Conservation (phyloP, 2,329 filamentous ascomycete species). For the Fonsecaea monophora region DNA sequence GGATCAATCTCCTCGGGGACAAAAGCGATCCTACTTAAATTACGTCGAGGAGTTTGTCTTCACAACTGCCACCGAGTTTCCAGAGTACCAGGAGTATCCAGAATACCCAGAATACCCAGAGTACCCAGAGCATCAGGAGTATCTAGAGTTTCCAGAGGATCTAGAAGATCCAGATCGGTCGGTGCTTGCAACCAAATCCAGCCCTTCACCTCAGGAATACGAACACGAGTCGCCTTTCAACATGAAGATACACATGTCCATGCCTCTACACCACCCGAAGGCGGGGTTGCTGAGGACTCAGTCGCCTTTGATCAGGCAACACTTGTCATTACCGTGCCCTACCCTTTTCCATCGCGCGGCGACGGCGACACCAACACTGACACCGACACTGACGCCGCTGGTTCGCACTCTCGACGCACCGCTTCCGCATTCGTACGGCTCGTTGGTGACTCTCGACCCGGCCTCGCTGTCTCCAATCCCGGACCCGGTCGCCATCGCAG, state of each 20-base stretch:
- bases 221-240: not conserved
- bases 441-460: constrained; percentile 28
- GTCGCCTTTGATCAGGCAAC: constrained; percentile 5
- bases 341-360: not conserved
- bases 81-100: not conserved
- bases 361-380: too few relatives aligned
- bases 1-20: not conserved
- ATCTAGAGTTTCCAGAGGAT: too few relatives aligned
- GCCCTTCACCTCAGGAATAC: not conserved
- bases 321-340: not conserved
- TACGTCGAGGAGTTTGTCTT: not conserved
- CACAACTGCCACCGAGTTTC: too few relatives aligned
- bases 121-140: too few relatives aligned
- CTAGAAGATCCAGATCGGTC: not conserved
- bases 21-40: not conserved
- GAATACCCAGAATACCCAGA: not conserved
- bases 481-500: constrained; percentile 25
- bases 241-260: constrained; percentile 6
- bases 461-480: constrained; percentile 16
- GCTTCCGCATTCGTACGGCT: constrained; percentile 14
- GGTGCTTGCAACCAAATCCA: not conserved
- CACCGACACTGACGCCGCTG: not conserved
- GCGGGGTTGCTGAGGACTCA: constrained; percentile 10
- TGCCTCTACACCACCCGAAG: constrained; percentile 7
- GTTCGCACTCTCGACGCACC: constrained; percentile 10